Conservation (phyloP, 371 early-diverging fungal genomes). For the Batrachochytrium dendrobatidis region DNA sequence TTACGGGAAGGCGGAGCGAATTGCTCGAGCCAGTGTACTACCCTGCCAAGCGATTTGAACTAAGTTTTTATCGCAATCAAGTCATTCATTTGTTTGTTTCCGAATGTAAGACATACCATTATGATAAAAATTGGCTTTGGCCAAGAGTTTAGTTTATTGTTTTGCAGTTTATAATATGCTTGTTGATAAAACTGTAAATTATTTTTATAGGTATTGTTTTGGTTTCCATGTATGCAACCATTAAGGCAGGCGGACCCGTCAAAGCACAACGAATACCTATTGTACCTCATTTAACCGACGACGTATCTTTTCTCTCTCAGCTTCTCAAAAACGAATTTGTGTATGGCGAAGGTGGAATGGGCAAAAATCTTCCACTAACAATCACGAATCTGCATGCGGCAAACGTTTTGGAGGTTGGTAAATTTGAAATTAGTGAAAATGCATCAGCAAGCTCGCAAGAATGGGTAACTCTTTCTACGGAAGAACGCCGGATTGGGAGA, state of each 20-base stretch:
- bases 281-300: conserved; percentile 48
- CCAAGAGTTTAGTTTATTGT: too few relatives aligned
- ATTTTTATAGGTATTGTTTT: conserved; percentile 57
- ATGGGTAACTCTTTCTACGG: conserved; percentile 37
- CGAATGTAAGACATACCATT: conserved; percentile 51
- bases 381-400: conserved; percentile 54
- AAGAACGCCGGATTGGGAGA: conserved; percentile 69
- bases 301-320: conserved; percentile 69
- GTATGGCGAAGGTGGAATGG: conserved; percentile 68
- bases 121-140: too few relatives aligned
- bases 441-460: neutral
- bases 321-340: conserved; percentile 79
- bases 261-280: conserved; percentile 26
- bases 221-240: conserved; percentile 68
- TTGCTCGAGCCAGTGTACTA: conserved; percentile 83
- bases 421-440: neutral
- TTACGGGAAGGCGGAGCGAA: conserved; percentile 69
- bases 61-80: conserved; percentile 80
- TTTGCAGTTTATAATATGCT: neutral
- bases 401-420: conserved; percentile 26
- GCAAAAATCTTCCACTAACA: conserved; percentile 61
- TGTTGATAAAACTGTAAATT: neutral
- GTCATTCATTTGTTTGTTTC: conserved; percentile 77
- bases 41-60: conserved; percentile 76
- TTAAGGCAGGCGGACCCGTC: conserved; percentile 59